Evolutionary conservation across 257 asterid species (phyloP).

Genomic region (Catharanthus roseus): DNA sequence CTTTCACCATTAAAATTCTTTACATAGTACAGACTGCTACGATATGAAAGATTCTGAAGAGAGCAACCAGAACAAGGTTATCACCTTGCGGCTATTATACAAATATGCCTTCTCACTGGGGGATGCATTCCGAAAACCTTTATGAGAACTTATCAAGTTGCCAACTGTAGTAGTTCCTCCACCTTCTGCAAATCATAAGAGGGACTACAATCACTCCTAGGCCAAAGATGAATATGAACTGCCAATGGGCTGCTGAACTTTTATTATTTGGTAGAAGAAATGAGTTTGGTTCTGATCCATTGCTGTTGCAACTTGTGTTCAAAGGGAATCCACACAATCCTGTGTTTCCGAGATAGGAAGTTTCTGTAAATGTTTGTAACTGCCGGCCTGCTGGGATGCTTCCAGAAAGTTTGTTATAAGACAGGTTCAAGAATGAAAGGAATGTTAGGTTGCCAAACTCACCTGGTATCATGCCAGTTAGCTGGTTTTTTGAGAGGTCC

Average conservation of each 20-base stretch:
- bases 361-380: conserved; percentile 34
- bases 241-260: conserved; percentile 33
- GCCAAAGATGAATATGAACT: conserved; percentile 30
- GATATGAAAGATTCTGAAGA: no score
- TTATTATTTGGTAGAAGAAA: not conserved
- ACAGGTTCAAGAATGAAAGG: conserved; percentile 45
- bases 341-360: conserved; percentile 35
- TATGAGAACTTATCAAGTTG: no score
- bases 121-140: no score
- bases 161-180: no score
- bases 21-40: no score
- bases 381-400: conserved; percentile 42
- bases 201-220: no score
- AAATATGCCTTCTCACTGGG: no score
- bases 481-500: conserved; percentile 46
- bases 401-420: conserved; percentile 35
- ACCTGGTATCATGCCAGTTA: conserved; percentile 44
- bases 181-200: no score
- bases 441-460: conserved; percentile 38
- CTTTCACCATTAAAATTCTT: no score
- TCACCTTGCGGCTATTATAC: no score
- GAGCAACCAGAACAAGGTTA: no score
- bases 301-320: conserved; percentile 19
- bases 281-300: not conserved
- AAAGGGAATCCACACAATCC: conserved; percentile 50